phyloP scores from a whole-genome alignment of 257 asterid species.

The Cordia subcordata region DNA sequence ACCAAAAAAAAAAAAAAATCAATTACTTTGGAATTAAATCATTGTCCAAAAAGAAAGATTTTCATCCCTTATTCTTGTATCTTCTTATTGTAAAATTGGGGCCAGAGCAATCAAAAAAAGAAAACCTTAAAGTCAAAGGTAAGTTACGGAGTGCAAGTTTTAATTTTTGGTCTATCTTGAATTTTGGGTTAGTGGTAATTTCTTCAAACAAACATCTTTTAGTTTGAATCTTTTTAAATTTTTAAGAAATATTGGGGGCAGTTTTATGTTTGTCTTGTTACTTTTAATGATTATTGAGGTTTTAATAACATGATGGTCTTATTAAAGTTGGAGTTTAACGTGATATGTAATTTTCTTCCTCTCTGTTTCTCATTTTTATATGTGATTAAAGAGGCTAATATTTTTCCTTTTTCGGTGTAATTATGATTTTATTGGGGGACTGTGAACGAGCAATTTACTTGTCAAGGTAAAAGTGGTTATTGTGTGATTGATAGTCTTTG shows the following conservation, averaged over 20 bases:
- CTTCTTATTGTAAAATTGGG: too few relatives aligned
- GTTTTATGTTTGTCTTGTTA: neutral
- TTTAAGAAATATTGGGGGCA: constrained; percentile 6
- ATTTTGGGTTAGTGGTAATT: constrained; percentile 24
- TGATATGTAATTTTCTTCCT: too few relatives aligned
- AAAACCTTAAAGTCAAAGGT: too few relatives aligned
- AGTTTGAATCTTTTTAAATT: constrained; percentile 3
- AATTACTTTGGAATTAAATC: too few relatives aligned
- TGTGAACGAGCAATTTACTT: neutral
- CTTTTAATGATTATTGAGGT: neutral
- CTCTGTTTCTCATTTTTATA: neutral
- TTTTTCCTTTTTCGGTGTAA: neutral
- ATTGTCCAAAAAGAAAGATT: too few relatives aligned
- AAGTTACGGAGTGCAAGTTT: constrained; percentile 33
- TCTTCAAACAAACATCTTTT: constrained; percentile 20
- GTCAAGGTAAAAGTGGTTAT: neutral
- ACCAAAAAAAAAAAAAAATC: too few relatives aligned
- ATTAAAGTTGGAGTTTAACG: too few relatives aligned
- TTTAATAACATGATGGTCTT: too few relatives aligned
- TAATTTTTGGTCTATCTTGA: constrained; percentile 21
- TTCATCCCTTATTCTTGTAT: too few relatives aligned
- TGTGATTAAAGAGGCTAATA: too few relatives aligned
- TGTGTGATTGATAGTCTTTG: neutral
- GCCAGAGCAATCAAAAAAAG: too few relatives aligned
- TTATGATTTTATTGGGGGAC: neutral